Conservation (phyloP, 495 filamentous ascomycete genomes). For the Rostrohypoxylon terebratum region DNA sequence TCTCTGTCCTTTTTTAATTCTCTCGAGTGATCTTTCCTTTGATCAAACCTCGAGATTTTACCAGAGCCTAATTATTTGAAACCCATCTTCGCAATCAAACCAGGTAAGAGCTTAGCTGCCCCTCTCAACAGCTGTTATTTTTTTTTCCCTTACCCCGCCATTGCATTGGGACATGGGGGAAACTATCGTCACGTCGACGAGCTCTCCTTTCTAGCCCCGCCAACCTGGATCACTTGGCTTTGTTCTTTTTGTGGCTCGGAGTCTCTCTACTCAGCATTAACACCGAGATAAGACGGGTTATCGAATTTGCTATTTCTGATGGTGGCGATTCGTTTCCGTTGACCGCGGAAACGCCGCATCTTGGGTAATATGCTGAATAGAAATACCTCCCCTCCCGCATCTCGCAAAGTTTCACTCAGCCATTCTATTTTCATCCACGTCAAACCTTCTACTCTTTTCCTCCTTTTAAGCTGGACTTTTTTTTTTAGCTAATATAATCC, state of each 20-base stretch:
- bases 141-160: conserved; percentile 39
- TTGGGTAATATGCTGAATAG: conserved; percentile 17
- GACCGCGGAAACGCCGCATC: conserved; percentile 1
- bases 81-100: conserved; percentile 5
- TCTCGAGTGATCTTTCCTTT: conserved; percentile 30
- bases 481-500: conserved; percentile 29
- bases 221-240: conserved; percentile 39
- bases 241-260: conserved; percentile 30
- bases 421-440: conserved; percentile 15
- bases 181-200: conserved; percentile 28
- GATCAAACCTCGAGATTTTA: conserved; percentile 29
- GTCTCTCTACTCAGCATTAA: conserved; percentile 14
- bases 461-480: neutral
- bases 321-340: conserved; percentile 11
- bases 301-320: conserved; percentile 11
- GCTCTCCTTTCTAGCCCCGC: conserved; percentile 35
- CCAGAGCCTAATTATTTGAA: neutral
- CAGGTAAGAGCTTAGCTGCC: conserved; percentile 33
- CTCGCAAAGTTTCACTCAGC: neutral
- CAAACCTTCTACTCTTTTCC: conserved; percentile 17
- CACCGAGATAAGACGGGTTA: conserved; percentile 20
- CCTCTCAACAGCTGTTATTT: conserved; percentile 36
- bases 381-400: conserved; percentile 35
- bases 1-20: conserved; percentile 26
- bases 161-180: conserved; percentile 24